A percentile compares a stretch with the other conserved stretches of the same genome.
Conservation (phyloP, 1,284 basidiomycete species). For the Puccinia brachypodii region DNA sequence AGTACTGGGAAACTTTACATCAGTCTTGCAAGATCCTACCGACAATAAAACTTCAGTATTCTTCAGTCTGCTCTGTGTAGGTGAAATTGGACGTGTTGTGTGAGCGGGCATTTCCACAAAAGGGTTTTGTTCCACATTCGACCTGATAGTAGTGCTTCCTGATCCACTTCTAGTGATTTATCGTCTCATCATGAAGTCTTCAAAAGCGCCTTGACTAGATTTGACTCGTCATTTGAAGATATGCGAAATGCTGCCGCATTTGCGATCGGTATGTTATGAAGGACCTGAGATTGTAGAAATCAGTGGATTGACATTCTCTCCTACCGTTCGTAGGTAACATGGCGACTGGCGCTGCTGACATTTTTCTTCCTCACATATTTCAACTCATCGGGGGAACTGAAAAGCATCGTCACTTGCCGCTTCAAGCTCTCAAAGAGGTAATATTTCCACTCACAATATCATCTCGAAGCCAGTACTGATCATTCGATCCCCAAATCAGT, state of each 20-base stretch:
- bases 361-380: slow-evolving; percentile 81
- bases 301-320: not conserved
- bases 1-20: slow-evolving; percentile 30
- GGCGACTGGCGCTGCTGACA: slow-evolving; percentile 80
- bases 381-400: slow-evolving; percentile 72
- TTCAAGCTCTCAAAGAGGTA: slow-evolving; percentile 91
- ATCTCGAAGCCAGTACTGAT: not conserved
- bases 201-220: slow-evolving; percentile 69
- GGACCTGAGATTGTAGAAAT: not conserved
- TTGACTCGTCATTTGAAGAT: slow-evolving; percentile 75
- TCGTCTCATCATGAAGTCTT: slow-evolving; percentile 74
- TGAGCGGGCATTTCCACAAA: slow-evolving; percentile 58
- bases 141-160: not conserved
- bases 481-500: slow-evolving; percentile 60
- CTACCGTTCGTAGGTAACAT: slow-evolving; percentile 78
- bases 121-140: not conserved
- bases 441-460: slow-evolving; percentile 16
- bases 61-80: slow-evolving; percentile 80
- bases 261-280: slow-evolving; percentile 68
- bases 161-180: slow-evolving; percentile 67
- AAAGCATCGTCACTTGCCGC: slow-evolving; percentile 75
- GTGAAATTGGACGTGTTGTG: slow-evolving; percentile 85
- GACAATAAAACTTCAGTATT: slow-evolving; percentile 68
- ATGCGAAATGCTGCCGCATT: slow-evolving; percentile 84
- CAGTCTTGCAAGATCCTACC: slow-evolving; percentile 63